phyloP scores from a whole-genome alignment of 345 rosid species.

The Lepidium aucheri region DNA sequence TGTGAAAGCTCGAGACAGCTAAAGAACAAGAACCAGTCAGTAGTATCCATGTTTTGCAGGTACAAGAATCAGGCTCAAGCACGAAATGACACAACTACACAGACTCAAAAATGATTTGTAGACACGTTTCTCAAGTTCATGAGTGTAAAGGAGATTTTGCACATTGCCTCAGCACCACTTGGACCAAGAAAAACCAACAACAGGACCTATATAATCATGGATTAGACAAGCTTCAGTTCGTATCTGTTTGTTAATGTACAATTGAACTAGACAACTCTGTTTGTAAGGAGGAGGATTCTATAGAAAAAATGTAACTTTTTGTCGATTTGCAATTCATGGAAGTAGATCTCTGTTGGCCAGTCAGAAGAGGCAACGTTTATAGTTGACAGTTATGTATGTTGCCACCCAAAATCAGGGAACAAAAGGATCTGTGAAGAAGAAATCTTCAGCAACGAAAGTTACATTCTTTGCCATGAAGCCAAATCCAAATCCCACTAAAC shows the following conservation, averaged over 20 bases:
- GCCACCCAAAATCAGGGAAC: no score
- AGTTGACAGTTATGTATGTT: no score
- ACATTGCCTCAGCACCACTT: background rate
- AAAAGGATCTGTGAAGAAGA: no score
- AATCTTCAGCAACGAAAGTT: no score
- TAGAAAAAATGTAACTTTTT: no score
- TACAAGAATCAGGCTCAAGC: constrained; percentile 32
- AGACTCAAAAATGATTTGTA: background rate
- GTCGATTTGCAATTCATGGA: no score
- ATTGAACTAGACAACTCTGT: background rate
- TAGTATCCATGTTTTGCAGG: constrained; percentile 44
- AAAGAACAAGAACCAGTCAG: constrained; percentile 23
- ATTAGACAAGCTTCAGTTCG: background rate
- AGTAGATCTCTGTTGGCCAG: no score
- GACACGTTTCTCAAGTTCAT: background rate
- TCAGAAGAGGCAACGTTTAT: no score
- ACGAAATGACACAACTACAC: background rate
- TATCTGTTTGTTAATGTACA: background rate
- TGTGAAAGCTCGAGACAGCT: constrained; percentile 13
- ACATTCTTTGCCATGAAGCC: no score
- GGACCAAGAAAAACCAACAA: background rate
- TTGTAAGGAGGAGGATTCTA: no score
- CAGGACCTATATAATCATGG: background rate
- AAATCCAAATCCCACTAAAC: no score
- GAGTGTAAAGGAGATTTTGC: background rate